A percentile compares a stretch with the other conserved stretches of the same genome.
These are phyloP conservation scores for Dioscorea cayenensis DNA, from an alignment of 116 monocot species.

Conservation along the genomic window DNA sequence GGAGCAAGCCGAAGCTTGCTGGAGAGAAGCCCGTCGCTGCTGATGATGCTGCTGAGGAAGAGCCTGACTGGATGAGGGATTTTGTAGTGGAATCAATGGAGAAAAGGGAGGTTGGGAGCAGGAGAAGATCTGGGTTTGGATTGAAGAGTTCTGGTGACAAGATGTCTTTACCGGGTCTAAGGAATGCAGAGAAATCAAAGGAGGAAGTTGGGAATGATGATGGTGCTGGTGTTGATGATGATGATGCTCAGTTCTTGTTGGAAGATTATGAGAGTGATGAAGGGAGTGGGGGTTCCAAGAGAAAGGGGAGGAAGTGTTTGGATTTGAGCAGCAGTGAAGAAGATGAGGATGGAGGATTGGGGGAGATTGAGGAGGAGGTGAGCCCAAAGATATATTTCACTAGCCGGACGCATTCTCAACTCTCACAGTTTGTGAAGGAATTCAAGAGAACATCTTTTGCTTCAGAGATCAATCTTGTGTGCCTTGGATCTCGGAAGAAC, in stretches of 20 bases:
- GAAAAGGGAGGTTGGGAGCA: slow-evolving; percentile 10
- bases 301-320: slow-evolving; percentile 31
- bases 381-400: slow-evolving; percentile 79
- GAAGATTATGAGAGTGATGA: slow-evolving; percentile 84
- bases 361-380: slow-evolving; percentile 43
- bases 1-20: neutral
- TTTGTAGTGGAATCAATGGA: slow-evolving; percentile 25
- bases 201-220: slow-evolving; percentile 1
- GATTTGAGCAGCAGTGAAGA: slow-evolving; percentile 46
- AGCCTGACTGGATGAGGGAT: slow-evolving; percentile 88
- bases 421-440: slow-evolving; percentile 88
- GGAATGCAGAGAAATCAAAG: neutral
- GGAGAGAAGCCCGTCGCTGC: neutral
- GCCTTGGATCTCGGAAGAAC: slow-evolving; percentile 83
- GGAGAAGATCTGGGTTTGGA: slow-evolving; percentile 19
- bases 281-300: slow-evolving; percentile 28
- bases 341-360: slow-evolving; percentile 21
- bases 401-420: slow-evolving; percentile 88
- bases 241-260: slow-evolving; percentile 70
- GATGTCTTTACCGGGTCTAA: neutral
- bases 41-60: slow-evolving; percentile 35
- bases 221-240: slow-evolving; percentile 33
- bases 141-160: slow-evolving; percentile 11
- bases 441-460: slow-evolving; percentile 69
- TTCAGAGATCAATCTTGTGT: slow-evolving; percentile 52